Percentiles rank a stretch among this genome's conserved stretches.
Evolutionary conservation across 345 rosid species (phyloP).

Genomic region (Eucalyptus curtisii): DNA sequence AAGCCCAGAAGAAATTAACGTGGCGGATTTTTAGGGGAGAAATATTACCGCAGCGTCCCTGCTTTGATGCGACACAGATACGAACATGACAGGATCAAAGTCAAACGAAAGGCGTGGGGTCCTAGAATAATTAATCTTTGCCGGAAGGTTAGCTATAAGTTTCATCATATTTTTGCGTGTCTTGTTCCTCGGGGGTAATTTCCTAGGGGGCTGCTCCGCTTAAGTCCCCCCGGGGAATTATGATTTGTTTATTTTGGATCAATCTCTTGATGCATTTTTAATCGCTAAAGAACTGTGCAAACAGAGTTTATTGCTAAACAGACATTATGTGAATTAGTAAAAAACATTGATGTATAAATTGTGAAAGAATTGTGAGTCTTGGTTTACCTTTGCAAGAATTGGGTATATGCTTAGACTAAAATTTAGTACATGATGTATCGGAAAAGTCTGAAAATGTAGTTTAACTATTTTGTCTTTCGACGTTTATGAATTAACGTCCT

Average conservation of each 20-base stretch:
- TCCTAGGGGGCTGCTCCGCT: background rate
- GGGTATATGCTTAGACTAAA: background rate
- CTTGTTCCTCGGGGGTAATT: background rate
- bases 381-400: background rate
- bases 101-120: background rate
- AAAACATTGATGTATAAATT: background rate
- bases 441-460: background rate
- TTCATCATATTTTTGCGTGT: background rate
- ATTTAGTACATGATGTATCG: fast-evolving
- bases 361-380: background rate
- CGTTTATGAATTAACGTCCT: fast-evolving
- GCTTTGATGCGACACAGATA: background rate
- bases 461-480: fast-evolving
- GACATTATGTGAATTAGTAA: background rate
- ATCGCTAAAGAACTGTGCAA: background rate
- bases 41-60: background rate
- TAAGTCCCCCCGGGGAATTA: background rate
- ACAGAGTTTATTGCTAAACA: background rate
- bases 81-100: background rate
- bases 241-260: background rate
- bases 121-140: background rate
- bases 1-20: background rate
- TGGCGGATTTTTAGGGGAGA: background rate
- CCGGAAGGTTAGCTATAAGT: background rate
- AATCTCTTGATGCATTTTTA: background rate